Percentiles rank a stretch among this genome's conserved stretches.
phyloP scores from a whole-genome alignment of 192 early-diverging fungal species.

The Spizellomyces punctatus region DNA sequence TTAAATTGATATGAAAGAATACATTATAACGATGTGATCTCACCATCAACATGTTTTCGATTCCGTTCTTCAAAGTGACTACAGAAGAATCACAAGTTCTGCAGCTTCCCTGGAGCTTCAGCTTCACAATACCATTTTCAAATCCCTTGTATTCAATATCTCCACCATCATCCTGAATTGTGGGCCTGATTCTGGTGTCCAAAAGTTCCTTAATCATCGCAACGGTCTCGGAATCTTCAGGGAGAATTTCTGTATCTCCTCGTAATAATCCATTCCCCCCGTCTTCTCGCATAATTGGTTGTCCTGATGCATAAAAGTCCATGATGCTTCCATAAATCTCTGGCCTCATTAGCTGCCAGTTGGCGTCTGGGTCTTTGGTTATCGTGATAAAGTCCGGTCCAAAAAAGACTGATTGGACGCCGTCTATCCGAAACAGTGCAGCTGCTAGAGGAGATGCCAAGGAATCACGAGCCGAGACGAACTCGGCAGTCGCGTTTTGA shows the following conservation, averaged over 20 bases:
- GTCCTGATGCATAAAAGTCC: conserved; percentile 80
- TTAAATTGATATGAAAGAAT: background rate
- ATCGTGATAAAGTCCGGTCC: conserved; percentile 95
- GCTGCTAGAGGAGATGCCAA: conserved; percentile 84
- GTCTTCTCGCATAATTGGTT: conserved; percentile 65
- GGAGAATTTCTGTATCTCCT: conserved; percentile 69
- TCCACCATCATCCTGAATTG: conserved; percentile 98
- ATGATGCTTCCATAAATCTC: conserved; percentile 96
- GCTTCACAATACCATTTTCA: conserved; percentile 80
- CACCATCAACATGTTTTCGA: conserved; percentile 97
- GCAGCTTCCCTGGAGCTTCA: conserved; percentile 95
- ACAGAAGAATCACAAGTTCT: conserved; percentile 86
- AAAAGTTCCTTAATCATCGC: conserved; percentile 99
- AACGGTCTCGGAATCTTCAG: conserved; percentile 89
- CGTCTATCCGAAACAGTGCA: conserved; percentile 90
- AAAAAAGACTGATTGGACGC: conserved; percentile 86
- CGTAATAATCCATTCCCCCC: conserved; percentile 14
- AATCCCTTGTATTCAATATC: conserved; percentile 97
- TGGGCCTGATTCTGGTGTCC: conserved; percentile 91
- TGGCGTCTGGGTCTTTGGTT: conserved; percentile 82
- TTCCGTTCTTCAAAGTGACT: conserved; percentile 96
- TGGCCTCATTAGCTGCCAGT: conserved; percentile 98
- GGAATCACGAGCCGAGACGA: conserved; percentile 70
- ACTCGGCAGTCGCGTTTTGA: conserved; percentile 70
- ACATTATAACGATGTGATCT: background rate